These are phyloP conservation scores for Telfairia occidentalis DNA, from an alignment of 331 rosid species.

Conservation along the genomic window DNA sequence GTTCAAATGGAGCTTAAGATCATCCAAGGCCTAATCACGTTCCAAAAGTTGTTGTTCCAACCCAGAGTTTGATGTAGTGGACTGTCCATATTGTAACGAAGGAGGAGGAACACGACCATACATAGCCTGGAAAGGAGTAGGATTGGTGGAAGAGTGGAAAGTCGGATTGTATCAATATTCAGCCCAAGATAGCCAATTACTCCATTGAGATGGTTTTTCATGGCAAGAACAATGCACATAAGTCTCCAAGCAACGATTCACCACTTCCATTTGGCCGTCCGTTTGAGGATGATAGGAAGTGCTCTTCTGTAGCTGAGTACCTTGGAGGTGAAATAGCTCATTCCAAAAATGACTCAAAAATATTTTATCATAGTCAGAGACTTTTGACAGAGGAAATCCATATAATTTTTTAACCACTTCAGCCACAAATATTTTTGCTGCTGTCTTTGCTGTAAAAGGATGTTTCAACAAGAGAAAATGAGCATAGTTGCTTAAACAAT, in stretches of 20 bases:
- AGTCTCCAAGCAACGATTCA: neutral
- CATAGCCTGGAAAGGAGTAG: neutral
- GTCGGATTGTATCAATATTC: neutral
- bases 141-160: neutral
- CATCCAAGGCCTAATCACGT: neutral
- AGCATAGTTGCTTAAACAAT: neutral
- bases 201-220: neutral
- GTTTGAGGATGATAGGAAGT: neutral
- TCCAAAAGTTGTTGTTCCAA: neutral
- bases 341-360: neutral
- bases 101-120: neutral
- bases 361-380: neutral
- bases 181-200: neutral
- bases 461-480: neutral
- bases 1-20: neutral
- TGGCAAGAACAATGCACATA: neutral
- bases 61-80: too few relatives aligned
- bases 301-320: neutral
- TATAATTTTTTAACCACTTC: neutral
- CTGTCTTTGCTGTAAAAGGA: neutral
- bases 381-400: neutral
- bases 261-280: neutral
- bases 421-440: neutral
- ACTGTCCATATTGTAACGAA: neutral
- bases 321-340: neutral